phyloP scores from a whole-genome alignment of 2,329 filamentous ascomycete species.

The Stagonosporopsis chrysanthemi region DNA sequence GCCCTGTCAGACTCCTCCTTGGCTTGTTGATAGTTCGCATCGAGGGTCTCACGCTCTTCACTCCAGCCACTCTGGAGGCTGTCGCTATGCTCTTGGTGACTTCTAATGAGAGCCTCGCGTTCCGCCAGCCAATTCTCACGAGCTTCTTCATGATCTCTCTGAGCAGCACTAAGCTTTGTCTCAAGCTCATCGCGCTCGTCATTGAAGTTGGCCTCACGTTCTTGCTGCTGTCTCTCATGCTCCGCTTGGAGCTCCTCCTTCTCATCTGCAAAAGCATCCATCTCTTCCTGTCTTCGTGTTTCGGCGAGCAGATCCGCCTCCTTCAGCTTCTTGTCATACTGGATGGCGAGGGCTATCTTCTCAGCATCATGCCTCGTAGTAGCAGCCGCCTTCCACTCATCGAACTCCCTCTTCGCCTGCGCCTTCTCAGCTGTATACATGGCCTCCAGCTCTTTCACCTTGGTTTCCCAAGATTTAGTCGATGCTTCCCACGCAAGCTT shows the following conservation, averaged over 20 bases:
- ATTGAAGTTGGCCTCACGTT: constrained; percentile 54
- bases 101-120: constrained; percentile 45
- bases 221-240: constrained; percentile 44
- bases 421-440: constrained; percentile 48
- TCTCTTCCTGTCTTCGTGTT: constrained; percentile 55
- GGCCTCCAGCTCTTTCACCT: constrained; percentile 55
- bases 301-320: constrained; percentile 59
- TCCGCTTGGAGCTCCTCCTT: constrained; percentile 46
- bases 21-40: constrained; percentile 44
- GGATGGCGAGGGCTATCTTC: constrained; percentile 50
- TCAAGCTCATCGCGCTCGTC: constrained; percentile 54
- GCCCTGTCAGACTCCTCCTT: constrained; percentile 56
- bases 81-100: constrained; percentile 59
- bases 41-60: constrained; percentile 58
- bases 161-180: constrained; percentile 45
- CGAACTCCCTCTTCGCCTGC: constrained; percentile 48
- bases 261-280: constrained; percentile 44
- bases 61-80: constrained; percentile 60
- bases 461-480: constrained; percentile 51
- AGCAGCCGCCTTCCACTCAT: constrained; percentile 53
- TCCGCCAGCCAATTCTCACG: constrained; percentile 58
- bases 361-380: constrained; percentile 48
- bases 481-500: constrained; percentile 41
- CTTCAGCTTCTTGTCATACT: constrained; percentile 53
- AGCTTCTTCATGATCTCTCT: constrained; percentile 56